These are phyloP conservation scores for Austroboletus festivus DNA, from an alignment of 768 basidiomycete species.

Conservation along the genomic window DNA sequence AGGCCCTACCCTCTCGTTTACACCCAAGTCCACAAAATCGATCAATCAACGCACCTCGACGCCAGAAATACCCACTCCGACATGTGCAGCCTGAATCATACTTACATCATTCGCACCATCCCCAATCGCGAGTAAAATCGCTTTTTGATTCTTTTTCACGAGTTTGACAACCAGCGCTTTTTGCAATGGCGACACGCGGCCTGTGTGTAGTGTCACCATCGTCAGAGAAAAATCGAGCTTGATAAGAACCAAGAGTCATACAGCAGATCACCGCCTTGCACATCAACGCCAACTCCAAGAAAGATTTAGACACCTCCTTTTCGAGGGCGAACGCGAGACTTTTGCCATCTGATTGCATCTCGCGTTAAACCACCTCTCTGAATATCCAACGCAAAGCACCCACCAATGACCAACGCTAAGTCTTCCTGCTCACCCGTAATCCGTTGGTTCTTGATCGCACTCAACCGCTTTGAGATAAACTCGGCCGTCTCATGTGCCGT, in stretches of 20 bases:
- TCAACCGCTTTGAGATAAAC: conserved; percentile 82
- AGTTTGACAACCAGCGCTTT: conserved; percentile 97
- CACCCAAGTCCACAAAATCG: background rate
- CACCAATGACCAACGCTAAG: conserved; percentile 91
- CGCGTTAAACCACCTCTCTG: background rate
- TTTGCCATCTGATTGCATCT: conserved; percentile 71
- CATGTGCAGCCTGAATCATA: conserved; percentile 99
- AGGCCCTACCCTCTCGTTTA: conserved; percentile 59
- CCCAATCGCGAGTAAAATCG: conserved; percentile 93
- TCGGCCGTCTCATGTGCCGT: conserved; percentile 77
- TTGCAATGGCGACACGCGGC: conserved; percentile 95
- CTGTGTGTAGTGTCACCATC: conserved; percentile 24
- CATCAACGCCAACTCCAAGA: conserved; percentile 94
- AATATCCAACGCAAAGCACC: conserved; percentile 9
- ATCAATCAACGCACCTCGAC: conserved; percentile 66
- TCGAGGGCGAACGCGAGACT: conserved; percentile 90
- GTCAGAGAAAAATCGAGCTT: too few relatives aligned
- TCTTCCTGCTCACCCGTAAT: conserved; percentile 92
- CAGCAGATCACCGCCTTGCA: conserved; percentile 99
- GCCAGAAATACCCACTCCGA: conserved; percentile 96
- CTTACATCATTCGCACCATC: conserved; percentile 98
- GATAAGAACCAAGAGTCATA: conserved; percentile 27
- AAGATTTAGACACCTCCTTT: conserved; percentile 84
- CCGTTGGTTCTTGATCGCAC: conserved; percentile 90
- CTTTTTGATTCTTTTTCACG: conserved; percentile 95